phyloP scores from a whole-genome alignment of 2,329 filamentous ascomycete species.

The Calonectria henricotiae region DNA sequence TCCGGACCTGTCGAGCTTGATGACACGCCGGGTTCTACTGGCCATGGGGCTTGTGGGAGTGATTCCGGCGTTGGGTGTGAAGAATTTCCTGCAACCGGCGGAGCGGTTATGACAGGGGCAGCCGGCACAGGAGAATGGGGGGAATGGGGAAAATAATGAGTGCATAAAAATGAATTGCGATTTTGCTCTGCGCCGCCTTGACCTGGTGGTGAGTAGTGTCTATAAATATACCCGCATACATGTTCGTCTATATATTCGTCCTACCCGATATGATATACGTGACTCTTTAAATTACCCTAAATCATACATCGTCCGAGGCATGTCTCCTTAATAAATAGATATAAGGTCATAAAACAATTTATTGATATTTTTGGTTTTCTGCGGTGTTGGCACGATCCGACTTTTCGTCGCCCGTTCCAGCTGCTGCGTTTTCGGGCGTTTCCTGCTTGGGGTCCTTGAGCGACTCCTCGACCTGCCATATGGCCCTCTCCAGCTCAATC shows the following conservation, averaged over 20 bases:
- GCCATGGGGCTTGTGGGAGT: conserved; percentile 55
- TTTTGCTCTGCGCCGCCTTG: conserved; percentile 38
- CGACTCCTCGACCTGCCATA: conserved; percentile 78
- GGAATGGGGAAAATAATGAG: conserved; percentile 27
- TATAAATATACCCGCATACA: conserved; percentile 52
- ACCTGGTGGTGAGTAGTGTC: conserved; percentile 48
- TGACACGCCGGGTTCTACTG: conserved; percentile 53
- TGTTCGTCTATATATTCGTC: conserved; percentile 43
- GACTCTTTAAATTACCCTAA: conserved; percentile 39
- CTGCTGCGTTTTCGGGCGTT: conserved; percentile 35
- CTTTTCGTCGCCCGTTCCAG: conserved; percentile 38
- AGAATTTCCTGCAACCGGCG: conserved; percentile 42
- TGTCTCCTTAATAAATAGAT: conserved; percentile 20
- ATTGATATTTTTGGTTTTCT: conserved; percentile 48
- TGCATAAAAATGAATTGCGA: conserved; percentile 44
- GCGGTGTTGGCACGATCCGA: conserved; percentile 34
- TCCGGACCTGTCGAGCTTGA: conserved; percentile 50
- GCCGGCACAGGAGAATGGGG: background rate
- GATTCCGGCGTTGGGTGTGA: conserved; percentile 47
- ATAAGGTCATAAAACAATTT: conserved; percentile 18
- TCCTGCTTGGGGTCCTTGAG: conserved; percentile 59
- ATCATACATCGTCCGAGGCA: conserved; percentile 51
- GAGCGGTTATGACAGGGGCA: conserved; percentile 49
- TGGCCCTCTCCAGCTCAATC: conserved; percentile 81
- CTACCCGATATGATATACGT: conserved; percentile 34